Evolutionary conservation across 2,329 filamentous ascomycete genomes (phyloP).

Genomic region (Ampelomyces quisqualis): DNA sequence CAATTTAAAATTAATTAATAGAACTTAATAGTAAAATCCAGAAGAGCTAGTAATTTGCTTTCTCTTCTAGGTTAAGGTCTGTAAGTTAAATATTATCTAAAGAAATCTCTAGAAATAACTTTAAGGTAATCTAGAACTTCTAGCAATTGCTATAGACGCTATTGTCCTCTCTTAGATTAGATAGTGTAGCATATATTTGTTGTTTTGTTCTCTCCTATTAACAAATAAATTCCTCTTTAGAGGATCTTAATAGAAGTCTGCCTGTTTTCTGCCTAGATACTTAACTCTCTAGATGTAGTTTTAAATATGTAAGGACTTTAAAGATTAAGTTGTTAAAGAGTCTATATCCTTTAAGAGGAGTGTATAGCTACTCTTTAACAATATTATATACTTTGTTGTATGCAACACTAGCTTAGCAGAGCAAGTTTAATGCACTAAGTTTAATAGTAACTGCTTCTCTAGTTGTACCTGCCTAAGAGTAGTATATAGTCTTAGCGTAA

Average conservation of each 20-base stretch:
- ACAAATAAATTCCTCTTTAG: background rate
- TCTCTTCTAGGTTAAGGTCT: background rate
- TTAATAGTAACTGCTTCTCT: background rate
- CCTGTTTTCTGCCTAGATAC: background rate
- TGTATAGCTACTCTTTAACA: background rate
- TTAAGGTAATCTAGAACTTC: background rate
- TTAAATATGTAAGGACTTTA: background rate
- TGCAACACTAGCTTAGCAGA: background rate
- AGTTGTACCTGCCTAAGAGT: background rate
- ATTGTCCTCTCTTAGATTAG: background rate
- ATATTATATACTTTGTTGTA: background rate
- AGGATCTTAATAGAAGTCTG: background rate
- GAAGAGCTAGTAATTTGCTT: background rate
- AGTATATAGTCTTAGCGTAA: background rate
- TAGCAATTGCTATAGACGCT: background rate
- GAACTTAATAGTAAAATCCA: background rate
- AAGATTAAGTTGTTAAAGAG: background rate
- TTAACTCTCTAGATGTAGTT: background rate
- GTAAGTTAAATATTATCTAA: background rate
- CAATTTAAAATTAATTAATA: background rate
- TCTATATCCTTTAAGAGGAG: background rate
- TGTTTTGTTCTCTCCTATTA: background rate
- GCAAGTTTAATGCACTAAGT: background rate
- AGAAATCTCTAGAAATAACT: background rate
- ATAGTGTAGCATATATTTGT: background rate